Evolutionary conservation across 495 filamentous ascomycete species (phyloP), one percentile per base, ranked within the genome.

Genomic region (Xylaria scruposa): DNA sequence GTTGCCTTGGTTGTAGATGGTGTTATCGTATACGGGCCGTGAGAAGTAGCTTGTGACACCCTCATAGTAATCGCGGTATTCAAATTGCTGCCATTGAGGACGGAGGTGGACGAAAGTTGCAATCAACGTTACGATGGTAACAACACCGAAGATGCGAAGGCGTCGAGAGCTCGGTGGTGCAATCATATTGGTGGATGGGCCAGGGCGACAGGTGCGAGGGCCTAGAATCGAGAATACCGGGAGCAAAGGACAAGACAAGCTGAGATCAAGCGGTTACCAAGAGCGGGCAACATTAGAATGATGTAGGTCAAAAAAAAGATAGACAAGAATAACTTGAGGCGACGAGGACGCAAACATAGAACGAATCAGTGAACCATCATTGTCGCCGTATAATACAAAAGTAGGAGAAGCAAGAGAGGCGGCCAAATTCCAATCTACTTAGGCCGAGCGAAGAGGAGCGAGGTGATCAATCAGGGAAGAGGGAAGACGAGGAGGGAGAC

Each of bases 61-160:
- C n/a, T 79, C 59, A 49, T 79, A 79, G 61, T 79, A 79, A 36
- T 76, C 73, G 64, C 73, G 72, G 62, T 78, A 78, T n/a, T 74
- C 77, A 42, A 79, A 72, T 4, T 60, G 58, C 33, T 73, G 51
- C 76, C 76, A 79, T 59, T 56, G 76, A 6, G 73, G 73, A 21
- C 74, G 74, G 36, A 76, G 17, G 13, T 75, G 67, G 46, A 78
- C 26, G 47, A 68, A 78, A 38, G 72, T 74, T 33, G 67, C 71
- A 40, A 75, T 63, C 7, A 78, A 33, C 53, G 71, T 70, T 17
- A 78, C 15, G 63, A 68, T 38, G 59, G 77, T 64, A 19, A 76
- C 46, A 26, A 38, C 61, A 44, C 72, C 76, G 44, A 75, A 70
- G 68, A 76, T 66, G 67, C 72, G 73, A 26, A 73, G 68, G 12